phyloP scores from a whole-genome alignment of 2,329 filamentous ascomycete species.

The Spiromastix sp. region DNA sequence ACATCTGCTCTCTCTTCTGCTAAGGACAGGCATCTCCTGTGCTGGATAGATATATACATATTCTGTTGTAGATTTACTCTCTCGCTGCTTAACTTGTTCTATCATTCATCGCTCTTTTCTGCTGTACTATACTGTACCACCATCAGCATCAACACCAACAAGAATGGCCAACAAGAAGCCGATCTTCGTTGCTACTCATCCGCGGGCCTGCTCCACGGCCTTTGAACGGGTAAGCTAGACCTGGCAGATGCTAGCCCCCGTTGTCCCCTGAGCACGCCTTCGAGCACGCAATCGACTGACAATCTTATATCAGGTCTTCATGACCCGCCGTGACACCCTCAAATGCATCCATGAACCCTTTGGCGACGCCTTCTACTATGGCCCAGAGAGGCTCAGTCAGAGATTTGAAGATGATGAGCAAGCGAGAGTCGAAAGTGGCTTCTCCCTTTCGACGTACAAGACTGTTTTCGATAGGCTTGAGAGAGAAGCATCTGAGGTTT shows the following conservation, averaged over 20 bases:
- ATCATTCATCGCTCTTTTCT: too few relatives aligned
- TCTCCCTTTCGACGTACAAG: slow-evolving; percentile 34
- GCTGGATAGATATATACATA: too few relatives aligned
- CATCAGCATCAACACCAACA: too few relatives aligned
- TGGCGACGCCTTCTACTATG: slow-evolving; percentile 92
- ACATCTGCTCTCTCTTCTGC: too few relatives aligned
- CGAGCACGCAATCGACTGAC: slow-evolving; percentile 8
- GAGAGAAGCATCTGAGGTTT: slow-evolving; percentile 62
- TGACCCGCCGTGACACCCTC: slow-evolving; percentile 77
- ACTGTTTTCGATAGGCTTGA: slow-evolving; percentile 70
- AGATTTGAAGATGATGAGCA: slow-evolving; percentile 64
- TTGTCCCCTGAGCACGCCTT: not conserved
- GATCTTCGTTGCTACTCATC: slow-evolving; percentile 90
- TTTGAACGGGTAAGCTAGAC: slow-evolving; percentile 83
- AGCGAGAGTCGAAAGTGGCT: slow-evolving; percentile 32
- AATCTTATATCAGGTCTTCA: slow-evolving; percentile 61
- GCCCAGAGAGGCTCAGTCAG: slow-evolving; percentile 72
- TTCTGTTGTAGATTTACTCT: too few relatives aligned
- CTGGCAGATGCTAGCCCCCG: too few relatives aligned
- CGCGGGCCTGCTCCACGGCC: slow-evolving; percentile 87
- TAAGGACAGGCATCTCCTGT: too few relatives aligned
- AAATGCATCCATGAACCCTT: slow-evolving; percentile 91
- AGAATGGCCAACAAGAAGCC: too few relatives aligned
- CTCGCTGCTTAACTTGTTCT: too few relatives aligned
- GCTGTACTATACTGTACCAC: too few relatives aligned